Conservation (phyloP, 176 grass and related monocot species). For the Aegilops longissima region DNA sequence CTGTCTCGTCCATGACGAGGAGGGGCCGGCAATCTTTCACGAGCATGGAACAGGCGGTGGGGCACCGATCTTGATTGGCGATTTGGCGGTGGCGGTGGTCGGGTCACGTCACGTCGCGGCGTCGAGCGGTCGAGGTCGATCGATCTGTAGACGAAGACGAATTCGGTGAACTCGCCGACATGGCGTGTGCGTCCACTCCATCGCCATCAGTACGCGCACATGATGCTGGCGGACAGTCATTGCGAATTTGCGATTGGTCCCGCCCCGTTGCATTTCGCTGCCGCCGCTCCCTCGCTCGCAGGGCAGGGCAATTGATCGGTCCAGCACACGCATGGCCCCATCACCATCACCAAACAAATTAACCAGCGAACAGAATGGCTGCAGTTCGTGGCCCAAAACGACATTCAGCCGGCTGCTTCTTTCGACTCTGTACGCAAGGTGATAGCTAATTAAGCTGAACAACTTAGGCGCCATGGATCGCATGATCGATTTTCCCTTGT, state of each 20-base stretch:
- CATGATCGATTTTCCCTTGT: too few relatives aligned
- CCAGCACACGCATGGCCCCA: not conserved
- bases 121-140: not conserved
- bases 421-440: too few relatives aligned
- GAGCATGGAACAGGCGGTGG: not conserved
- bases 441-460: too few relatives aligned
- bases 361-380: not conserved
- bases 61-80: not conserved
- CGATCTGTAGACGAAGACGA: not conserved
- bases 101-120: too few relatives aligned
- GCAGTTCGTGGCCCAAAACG: too few relatives aligned
- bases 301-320: not conserved
- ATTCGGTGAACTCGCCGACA: not conserved
- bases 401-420: too few relatives aligned
- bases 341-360: not conserved
- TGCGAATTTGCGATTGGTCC: not conserved
- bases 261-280: not conserved
- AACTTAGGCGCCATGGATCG: too few relatives aligned
- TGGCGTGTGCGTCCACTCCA: not conserved
- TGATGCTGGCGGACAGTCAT: not conserved
- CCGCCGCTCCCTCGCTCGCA: too few relatives aligned
- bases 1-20: not conserved
- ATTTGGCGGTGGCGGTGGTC: too few relatives aligned
- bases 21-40: not conserved
- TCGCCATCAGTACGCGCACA: not conserved